These are phyloP conservation scores for Neohortaea acidophila DNA, from an alignment of 495 filamentous ascomycete species.

Conservation along the genomic window DNA sequence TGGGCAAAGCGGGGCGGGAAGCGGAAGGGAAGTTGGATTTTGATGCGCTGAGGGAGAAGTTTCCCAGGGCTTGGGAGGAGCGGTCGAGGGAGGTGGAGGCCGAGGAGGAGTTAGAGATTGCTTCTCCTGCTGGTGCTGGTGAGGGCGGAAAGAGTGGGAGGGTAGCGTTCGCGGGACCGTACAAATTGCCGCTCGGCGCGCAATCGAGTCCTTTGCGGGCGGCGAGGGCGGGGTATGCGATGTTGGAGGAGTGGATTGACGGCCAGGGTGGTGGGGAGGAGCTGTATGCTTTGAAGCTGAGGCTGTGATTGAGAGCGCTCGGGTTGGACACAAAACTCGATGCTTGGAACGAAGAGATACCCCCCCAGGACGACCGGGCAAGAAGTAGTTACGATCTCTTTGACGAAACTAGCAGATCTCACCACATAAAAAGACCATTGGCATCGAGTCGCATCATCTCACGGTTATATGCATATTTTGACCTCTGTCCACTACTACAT, in stretches of 20 bases:
- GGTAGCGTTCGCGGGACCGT: conserved; percentile 10
- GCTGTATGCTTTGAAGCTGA: conserved; percentile 13
- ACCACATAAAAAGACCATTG: too few species aligned
- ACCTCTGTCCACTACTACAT: too few species aligned
- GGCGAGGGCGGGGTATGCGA: conserved; percentile 9
- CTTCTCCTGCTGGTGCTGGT: too few species aligned
- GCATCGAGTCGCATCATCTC: too few species aligned
- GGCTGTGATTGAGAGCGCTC: too few species aligned
- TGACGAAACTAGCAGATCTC: too few species aligned
- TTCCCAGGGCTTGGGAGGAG: conserved; percentile 10
- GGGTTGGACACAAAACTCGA: too few species aligned
- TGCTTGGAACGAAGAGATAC: too few species aligned
- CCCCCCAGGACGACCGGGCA: too few species aligned
- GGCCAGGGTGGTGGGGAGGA: conserved; percentile 5
- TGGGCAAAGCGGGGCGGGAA: conserved; percentile 16
- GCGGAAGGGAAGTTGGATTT: conserved; percentile 17
- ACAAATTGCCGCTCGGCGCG: conserved; percentile 10
- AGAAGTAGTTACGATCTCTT: too few species aligned
- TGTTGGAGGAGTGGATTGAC: conserved; percentile 14
- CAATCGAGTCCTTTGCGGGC: conserved; percentile 9
- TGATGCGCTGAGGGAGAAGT: conserved; percentile 9
- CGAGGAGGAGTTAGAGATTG: background rate
- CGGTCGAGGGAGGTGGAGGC: conserved; percentile 1
- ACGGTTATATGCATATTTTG: too few species aligned
- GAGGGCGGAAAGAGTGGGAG: background rate